Evolutionary conservation across 768 basidiomycete genomes (phyloP), one percentile per base, ranked within the genome.

Genomic region (Leccinum subgranulosum): DNA sequence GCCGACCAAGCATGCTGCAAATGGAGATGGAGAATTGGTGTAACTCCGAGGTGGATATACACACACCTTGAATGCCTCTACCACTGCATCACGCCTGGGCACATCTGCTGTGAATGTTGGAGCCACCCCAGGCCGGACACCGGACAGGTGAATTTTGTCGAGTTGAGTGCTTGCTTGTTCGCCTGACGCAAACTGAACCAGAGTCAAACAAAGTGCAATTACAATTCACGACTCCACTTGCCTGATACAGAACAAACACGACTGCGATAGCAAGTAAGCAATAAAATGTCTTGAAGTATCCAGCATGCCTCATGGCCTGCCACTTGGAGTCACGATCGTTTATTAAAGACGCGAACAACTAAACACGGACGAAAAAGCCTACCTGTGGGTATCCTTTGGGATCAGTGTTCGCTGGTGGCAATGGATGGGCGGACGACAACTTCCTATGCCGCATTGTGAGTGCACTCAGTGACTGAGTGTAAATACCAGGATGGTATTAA

Each of bases 1-100:
- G 91, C 88, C 57, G 65, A 69, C 92, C 92, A 95, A 23, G 92
- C 90, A 72, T 93, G 83, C 92, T 94, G 65, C 39, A 61, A 55
- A 64, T 55, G 51, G 47, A 59, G 55, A 60, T 63, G 53, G 63
- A 55, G 39, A 49, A 45, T 17, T 17, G 25, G 25, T 21, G 52
- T 57, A 17, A 11, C 17, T 25, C n/a, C 27, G 46, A 58, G 10
- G 36, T 51, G 34, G 3, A 36, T 1, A 68, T 81, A 62, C 60
- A 68, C 81, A 62, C 61, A 92, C 92, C 77, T 82, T 84, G 79
- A 95, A 93, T 0, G 94, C 92, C 6, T 80, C 78, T 14, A 88
- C 83, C 10, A 96, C 77, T 0, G 89, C 92, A 48, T 86, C 81
- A 34, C 85, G 81, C 69, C 84, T 88, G 23, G 71, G 64, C 7